These are phyloP conservation scores for Ophiocordyceps robertsii DNA, from an alignment of 2,329 filamentous ascomycete species.

Conservation along the genomic window DNA sequence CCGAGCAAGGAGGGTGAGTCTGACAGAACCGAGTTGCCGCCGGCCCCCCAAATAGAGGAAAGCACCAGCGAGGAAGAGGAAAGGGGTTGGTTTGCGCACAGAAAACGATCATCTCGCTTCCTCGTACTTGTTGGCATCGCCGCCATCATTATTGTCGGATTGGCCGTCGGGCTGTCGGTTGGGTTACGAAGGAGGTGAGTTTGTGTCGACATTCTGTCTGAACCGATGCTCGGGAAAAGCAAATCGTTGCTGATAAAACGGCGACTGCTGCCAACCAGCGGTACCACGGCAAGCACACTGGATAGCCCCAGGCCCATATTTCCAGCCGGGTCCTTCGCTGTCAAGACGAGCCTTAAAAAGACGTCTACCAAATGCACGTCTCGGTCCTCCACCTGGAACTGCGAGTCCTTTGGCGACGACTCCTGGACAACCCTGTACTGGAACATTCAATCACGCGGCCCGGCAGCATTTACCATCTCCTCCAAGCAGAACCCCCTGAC, in stretches of 20 bases:
- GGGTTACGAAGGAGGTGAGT: conserved; percentile 24
- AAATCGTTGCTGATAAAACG: neutral
- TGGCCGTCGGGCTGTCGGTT: conserved; percentile 25
- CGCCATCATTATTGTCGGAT: conserved; percentile 16
- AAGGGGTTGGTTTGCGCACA: conserved; percentile 6
- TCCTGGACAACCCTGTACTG: conserved; percentile 44
- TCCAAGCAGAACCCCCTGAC: conserved; percentile 40
- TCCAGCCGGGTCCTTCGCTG: conserved; percentile 48
- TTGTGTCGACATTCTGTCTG: neutral
- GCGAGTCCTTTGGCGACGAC: conserved; percentile 37
- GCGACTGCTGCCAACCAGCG: neutral
- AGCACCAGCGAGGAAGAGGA: conserved; percentile 3
- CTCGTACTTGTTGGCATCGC: conserved; percentile 14
- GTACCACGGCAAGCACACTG: neutral
- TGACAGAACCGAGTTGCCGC: conserved; percentile 5
- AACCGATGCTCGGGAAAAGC: neutral
- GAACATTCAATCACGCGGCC: conserved; percentile 35
- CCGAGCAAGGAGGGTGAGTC: conserved; percentile 6
- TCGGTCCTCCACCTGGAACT: conserved; percentile 45
- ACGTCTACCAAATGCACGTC: conserved; percentile 43
- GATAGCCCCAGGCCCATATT: conserved; percentile 21
- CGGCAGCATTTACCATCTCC: conserved; percentile 35
- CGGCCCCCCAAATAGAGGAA: neutral
- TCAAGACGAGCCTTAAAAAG: conserved; percentile 43
- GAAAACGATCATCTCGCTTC: conserved; percentile 19